A percentile compares a stretch with the other conserved stretches of the same genome.
These are phyloP conservation scores for Beauveria medogensis DNA, from an alignment of 2,329 filamentous ascomycete genomes.

Conservation along the genomic window DNA sequence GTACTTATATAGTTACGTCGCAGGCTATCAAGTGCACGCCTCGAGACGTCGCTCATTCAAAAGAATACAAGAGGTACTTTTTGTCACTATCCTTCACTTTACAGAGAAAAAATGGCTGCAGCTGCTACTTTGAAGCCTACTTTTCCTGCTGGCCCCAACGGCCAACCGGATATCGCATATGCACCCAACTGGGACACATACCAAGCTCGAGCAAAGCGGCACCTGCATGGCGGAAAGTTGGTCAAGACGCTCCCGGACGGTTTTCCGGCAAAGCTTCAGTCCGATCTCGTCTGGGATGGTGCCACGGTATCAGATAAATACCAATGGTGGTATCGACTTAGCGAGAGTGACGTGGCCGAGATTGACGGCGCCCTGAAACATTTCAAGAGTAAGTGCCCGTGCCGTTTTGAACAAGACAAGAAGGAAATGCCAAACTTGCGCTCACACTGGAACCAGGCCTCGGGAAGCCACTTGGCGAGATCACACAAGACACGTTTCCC, in stretches of 20 bases:
- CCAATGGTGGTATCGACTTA: constrained; percentile 46
- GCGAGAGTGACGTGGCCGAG: constrained; percentile 38
- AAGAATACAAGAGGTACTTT: no score
- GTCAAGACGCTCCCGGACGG: constrained; percentile 36
- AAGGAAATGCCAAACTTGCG: not conserved
- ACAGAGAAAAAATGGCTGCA: constrained; percentile 17
- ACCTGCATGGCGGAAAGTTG: constrained; percentile 33
- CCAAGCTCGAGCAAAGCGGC: constrained; percentile 37
- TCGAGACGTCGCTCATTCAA: no score
- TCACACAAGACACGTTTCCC: constrained; percentile 46
- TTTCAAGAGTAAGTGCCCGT: constrained; percentile 30
- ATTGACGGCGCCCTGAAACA: constrained; percentile 33
- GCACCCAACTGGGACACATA: constrained; percentile 47
- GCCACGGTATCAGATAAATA: constrained; percentile 37
- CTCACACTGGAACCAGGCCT: constrained; percentile 14
- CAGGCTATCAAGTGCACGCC: not conserved
- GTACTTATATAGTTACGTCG: not conserved
- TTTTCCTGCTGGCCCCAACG: constrained; percentile 23
- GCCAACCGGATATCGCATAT: constrained; percentile 53
- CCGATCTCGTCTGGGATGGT: constrained; percentile 50
- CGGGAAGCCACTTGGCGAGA: constrained; percentile 29
- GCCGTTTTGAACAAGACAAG: no score
- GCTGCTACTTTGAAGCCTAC: constrained; percentile 13
- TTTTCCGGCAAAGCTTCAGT: constrained; percentile 41
- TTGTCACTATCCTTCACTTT: no score